A percentile compares a stretch with the other conserved stretches of the same genome.
These are phyloP conservation scores for Metschnikowia lochheadii DNA, from an alignment of 805 yeast genomes.

Conservation along the genomic window DNA sequence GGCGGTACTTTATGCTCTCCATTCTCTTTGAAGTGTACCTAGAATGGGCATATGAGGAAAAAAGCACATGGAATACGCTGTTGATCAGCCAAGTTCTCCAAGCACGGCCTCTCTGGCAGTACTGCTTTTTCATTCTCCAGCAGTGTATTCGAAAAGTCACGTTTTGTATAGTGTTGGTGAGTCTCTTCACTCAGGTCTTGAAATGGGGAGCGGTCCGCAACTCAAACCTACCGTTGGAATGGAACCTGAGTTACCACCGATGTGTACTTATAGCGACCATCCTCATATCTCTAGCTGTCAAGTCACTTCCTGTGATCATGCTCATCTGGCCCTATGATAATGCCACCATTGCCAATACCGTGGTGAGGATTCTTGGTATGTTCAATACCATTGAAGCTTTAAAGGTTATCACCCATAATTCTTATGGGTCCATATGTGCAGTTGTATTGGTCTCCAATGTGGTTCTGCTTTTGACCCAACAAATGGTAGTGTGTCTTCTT, in stretches of 20 bases:
- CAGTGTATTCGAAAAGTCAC: slow-evolving; percentile 45
- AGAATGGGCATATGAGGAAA: slow-evolving; percentile 89
- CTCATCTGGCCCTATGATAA: slow-evolving; percentile 93
- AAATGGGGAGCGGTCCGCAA: slow-evolving; percentile 22
- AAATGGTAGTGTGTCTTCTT: slow-evolving; percentile 8
- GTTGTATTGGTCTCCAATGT: slow-evolving; percentile 7
- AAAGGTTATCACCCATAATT: slow-evolving; percentile 9
- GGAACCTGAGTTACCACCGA: slow-evolving; percentile 33
- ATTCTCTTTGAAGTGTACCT: slow-evolving; percentile 84
- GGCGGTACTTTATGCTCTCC: slow-evolving; percentile 54
- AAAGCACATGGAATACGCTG: slow-evolving; percentile 33
- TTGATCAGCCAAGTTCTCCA: slow-evolving; percentile 22
- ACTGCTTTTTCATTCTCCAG: slow-evolving; percentile 50
- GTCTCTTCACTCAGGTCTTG: slow-evolving; percentile 14
- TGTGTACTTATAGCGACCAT: slow-evolving; percentile 63
- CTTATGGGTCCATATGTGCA: slow-evolving; percentile 6
- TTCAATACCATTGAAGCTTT: slow-evolving; percentile 62
- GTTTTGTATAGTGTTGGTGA: slow-evolving; percentile 36
- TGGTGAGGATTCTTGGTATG: slow-evolving; percentile 58
- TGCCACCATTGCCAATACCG: slow-evolving; percentile 56
- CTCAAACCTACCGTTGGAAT: slow-evolving; percentile 18
- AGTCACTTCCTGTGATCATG: slow-evolving; percentile 86
- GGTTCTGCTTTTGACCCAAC: slow-evolving; percentile 10
- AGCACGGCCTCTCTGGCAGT: slow-evolving; percentile 46
- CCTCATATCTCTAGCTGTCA: slow-evolving; percentile 71